Evolutionary conservation across 805 yeast genomes (phyloP), one percentile per base, ranked within the genome.

Genomic region (Metschnikowia hibisci): DNA sequence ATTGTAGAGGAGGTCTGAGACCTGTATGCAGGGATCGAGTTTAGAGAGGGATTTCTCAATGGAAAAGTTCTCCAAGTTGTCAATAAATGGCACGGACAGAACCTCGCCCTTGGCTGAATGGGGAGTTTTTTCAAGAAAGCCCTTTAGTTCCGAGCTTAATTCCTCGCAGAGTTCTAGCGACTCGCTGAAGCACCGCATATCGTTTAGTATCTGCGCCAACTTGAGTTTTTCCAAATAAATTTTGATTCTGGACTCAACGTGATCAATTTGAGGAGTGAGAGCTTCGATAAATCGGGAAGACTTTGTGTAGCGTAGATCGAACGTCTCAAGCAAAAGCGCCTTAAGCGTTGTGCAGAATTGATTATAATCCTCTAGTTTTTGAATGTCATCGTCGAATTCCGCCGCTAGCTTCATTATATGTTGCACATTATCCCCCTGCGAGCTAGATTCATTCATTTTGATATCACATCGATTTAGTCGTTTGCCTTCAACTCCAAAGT

Each of bases 121-220:
- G 20, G 40, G 26, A 3, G 7, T 14, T 13, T 13, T 26, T 13
- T 22, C 33, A 8, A 37, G 27, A 26, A 32, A 52, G 11, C 42
- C 9, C 25, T 51, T 47, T 38, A 63, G 36, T 13, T 58, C 60
- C 1, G 52, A 45, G 13, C 70, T 67, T 5, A 85, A 52, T 23
- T 65, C 67, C 26, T 76, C 74, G 49, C 79, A 82, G 16, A 75
- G 71, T 3, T 58, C 62, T 28, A 82, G 56, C 0, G 91, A 73
- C 41, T 85, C 90, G 22, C 82, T 84, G 20, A 69, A 61, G 18
- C 84, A 71, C 20, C 74, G 72, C 64, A 87, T 69, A 35, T 75
- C 75, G 42, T 74, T 76, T 43, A 78, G 71, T 3, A 78, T 66
- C 26, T 71, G 60, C 0, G 82, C 83, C 33, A 81, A 58, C 6